A percentile compares a stretch with the other conserved stretches of the same genome.
Evolutionary conservation across 192 early-diverging fungal species (phyloP).

Genomic region (Backusella westeae): DNA sequence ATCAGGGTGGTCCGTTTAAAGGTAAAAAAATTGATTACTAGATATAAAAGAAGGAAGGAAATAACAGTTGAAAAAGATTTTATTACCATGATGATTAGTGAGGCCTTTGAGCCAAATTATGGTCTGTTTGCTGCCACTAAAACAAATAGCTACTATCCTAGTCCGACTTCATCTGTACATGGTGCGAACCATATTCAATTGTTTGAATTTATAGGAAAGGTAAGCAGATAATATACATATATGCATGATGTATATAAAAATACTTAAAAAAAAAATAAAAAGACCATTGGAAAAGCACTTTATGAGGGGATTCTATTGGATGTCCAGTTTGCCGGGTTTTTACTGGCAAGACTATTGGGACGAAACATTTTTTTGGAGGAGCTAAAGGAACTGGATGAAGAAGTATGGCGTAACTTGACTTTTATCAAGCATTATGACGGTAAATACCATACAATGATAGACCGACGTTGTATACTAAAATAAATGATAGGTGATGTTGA

Average conservation of each 20-base stretch:
- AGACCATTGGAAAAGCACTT: constrained; percentile 58
- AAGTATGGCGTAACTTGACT: constrained; percentile 51
- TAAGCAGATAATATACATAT: not conserved
- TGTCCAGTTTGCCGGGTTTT: constrained; percentile 59
- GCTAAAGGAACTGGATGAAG: constrained; percentile 50
- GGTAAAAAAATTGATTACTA: constrained; percentile 44
- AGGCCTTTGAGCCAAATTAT: constrained; percentile 53
- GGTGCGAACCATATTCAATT: constrained; percentile 36
- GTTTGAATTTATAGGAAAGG: constrained; percentile 57
- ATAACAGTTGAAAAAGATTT: constrained; percentile 36
- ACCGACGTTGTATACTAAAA: not conserved
- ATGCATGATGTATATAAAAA: not conserved
- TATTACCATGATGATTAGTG: constrained; percentile 46
- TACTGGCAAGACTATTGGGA: constrained; percentile 55
- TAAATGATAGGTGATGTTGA: constrained; percentile 48
- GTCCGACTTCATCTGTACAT: constrained; percentile 39
- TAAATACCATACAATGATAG: not conserved
- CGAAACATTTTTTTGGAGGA: constrained; percentile 60
- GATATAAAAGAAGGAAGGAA: not conserved
- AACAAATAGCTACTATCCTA: constrained; percentile 48
- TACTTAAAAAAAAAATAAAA: not conserved
- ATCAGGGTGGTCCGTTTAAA: constrained; percentile 85
- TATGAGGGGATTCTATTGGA: constrained; percentile 64
- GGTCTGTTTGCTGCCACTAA: constrained; percentile 48
- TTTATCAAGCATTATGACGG: constrained; percentile 62